Evolutionary conservation across 768 basidiomycete genomes (phyloP), one percentile per base, ranked within the genome.

Genomic region (Megacollybia marginata): DNA sequence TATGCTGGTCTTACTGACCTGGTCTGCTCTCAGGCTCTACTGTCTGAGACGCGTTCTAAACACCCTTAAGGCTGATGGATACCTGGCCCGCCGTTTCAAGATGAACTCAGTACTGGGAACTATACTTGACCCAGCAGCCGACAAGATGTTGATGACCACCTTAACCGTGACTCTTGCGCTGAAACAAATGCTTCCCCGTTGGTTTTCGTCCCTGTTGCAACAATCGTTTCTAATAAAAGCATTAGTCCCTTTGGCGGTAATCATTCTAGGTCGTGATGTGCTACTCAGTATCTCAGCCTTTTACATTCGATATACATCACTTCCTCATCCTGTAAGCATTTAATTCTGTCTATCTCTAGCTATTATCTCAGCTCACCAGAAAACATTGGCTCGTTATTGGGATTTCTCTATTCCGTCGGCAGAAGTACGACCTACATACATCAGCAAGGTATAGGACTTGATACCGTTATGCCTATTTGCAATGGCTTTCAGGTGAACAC

Each of bases 81-180:
- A 72, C 62, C 67, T 99, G 52, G 96, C 96, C 1, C 75, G 96
- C 56, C 76, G 77, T 49, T 97, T 76, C 71, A 83, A 87, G 23
- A 91, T 90, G 86, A 78, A 78, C 47, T 82, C 90, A 11, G 92
- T 98, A n/a, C 74, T 98, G 16, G 96, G 96, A 16, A 89, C 90
- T 9, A 92, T 98, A 50, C 76, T 99, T 11, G 96, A 99, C 64
- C 96, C 96, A 11, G 92, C 95, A 0, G 96, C 96, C 2, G 96
- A 99, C 76, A 99, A 99, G 66, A 75, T 81, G 10, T 70, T 99
- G 40, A 88, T 99, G 86, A 95, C 96, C 1, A 97, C 94, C 1
- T 70, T 99, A 59, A 91, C 90, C 0, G 69, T 93, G 44, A 86
- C 92, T 1, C 69, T 99, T 53, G 82, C 92, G 0, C 79, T 87